Base-by-base conservation (phyloP, 129 eudicot species). In the Kitagawia praeruptora region DNA sequence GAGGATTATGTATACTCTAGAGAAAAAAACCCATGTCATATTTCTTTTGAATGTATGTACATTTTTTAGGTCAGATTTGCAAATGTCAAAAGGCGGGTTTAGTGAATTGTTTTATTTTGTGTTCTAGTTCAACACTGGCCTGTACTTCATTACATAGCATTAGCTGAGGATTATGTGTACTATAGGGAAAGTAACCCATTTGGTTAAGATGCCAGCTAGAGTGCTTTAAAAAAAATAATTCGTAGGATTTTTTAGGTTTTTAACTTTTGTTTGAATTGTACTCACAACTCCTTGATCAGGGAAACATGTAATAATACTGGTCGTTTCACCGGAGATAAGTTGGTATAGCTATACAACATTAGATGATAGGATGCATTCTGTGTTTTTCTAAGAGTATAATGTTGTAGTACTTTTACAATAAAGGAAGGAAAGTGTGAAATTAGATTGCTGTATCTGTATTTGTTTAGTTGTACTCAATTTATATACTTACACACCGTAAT, bases 401-500 rank as follows among this genome's bases (percentile, higher is more conserved):
- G 15, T 46, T 46, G 2, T 10, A 11, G 49, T 46, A 12, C 49
- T 46, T 42, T 46, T 46, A 46, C 49, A 11, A 44, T 44, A 6
- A 39, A 40, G 39, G 49, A 46, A 19, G 39, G 49, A 46, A 19
- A 46, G 72, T 70, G 73, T 78, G 38, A 56, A 69, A 48, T 56
- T 25, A 37, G 64, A 49, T 82, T 61, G 48, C 12, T 53, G 4
- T 56, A 44, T n/a, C 3, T 3, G 54, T 74, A 76, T 28, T 34
- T 58, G 47, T 23, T 23, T 78, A 41, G 67, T 64, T 21, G 46
- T 76, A 42, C 49, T 42, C 53, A 48, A 44, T 40, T 45, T 6
- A 47, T 67, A 45, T 53, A 69, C 73, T 23, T 28, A 64, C 64
- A 12, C 74, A 42, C 41, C 48, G 64, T 78, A 76, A 40, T 53